Evolutionary conservation across 805 yeast species (phyloP).

Genomic region (Kuraishia floccosa): DNA sequence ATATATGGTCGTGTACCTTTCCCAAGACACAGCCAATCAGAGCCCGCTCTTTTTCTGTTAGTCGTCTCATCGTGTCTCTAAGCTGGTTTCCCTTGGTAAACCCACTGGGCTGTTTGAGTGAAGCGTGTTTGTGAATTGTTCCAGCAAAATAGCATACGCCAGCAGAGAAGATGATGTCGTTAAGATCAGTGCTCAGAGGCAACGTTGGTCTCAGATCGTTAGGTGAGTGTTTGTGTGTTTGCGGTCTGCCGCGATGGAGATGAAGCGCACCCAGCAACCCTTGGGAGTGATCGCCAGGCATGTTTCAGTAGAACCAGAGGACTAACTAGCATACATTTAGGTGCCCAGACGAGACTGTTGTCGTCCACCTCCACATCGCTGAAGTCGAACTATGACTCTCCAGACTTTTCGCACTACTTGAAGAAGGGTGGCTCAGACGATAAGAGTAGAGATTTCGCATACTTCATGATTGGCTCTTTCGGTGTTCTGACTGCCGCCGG

Average conservation of each 20-base stretch:
- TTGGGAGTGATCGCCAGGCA: not conserved
- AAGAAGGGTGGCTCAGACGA: conserved; percentile 59
- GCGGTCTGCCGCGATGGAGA: not conserved
- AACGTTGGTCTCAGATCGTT: conserved; percentile 23
- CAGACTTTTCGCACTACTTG: conserved; percentile 77
- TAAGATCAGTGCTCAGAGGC: conserved; percentile 29
- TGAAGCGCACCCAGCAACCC: not conserved
- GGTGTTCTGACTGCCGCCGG: conserved; percentile 88
- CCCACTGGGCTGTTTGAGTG: no score
- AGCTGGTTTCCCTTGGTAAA: no score
- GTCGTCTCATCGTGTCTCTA: no score
- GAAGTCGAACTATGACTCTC: conserved; percentile 80
- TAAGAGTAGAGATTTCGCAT: conserved; percentile 75
- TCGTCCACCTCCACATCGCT: conserved; percentile 37
- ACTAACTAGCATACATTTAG: not conserved
- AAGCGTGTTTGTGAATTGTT: no score
- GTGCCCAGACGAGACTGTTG: conserved; percentile 29
- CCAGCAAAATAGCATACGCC: no score
- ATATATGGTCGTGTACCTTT: no score
- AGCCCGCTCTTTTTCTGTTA: no score
- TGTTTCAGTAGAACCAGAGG: not conserved
- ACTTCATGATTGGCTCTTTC: conserved; percentile 95
- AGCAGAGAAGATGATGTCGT: no score
- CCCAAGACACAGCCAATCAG: no score
- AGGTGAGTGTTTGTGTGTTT: conserved; percentile 17